Evolutionary conservation across 2,329 filamentous ascomycete genomes (phyloP).

Genomic region (Fusarium buharicum): DNA sequence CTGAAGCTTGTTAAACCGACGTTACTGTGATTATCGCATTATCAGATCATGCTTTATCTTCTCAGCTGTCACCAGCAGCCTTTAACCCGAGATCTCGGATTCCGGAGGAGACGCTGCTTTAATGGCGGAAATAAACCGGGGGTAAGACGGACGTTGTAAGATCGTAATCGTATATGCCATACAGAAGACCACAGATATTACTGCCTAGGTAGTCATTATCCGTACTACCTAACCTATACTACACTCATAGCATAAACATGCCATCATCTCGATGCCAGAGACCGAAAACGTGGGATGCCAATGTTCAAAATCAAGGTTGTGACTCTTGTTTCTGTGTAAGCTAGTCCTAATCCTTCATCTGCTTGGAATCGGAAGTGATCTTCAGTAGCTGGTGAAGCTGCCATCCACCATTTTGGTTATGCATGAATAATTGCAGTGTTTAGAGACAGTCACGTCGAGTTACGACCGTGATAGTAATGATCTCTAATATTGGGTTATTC

Average conservation of each 20-base stretch:
- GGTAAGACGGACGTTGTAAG: too few species aligned
- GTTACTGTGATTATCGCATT: neutral
- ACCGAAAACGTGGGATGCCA: too few species aligned
- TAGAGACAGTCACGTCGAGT: too few species aligned
- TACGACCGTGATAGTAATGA: neutral
- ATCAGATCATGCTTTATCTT: conserved; percentile 17
- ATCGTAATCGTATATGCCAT: too few species aligned
- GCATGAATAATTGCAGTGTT: too few species aligned
- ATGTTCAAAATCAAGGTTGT: conserved; percentile 7
- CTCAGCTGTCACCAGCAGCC: conserved; percentile 12
- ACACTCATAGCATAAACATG: too few species aligned
- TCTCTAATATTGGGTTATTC: neutral
- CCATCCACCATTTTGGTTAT: conserved; percentile 12
- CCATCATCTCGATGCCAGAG: conserved; percentile 5
- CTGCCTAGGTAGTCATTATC: too few species aligned
- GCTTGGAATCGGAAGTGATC: conserved; percentile 30
- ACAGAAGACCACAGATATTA: too few species aligned
- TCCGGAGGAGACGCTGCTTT: conserved; percentile 1
- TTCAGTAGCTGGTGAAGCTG: conserved; percentile 13
- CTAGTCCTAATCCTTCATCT: neutral
- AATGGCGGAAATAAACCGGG: neutral
- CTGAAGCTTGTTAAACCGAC: neutral
- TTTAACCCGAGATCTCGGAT: conserved; percentile 7
- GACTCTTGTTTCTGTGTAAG: neutral
- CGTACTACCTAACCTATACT: too few species aligned